Percentiles rank a stretch among this genome's conserved stretches.
phyloP scores from a whole-genome alignment of 83 land plant genomes.

The Diphasiastrum complanatum region DNA sequence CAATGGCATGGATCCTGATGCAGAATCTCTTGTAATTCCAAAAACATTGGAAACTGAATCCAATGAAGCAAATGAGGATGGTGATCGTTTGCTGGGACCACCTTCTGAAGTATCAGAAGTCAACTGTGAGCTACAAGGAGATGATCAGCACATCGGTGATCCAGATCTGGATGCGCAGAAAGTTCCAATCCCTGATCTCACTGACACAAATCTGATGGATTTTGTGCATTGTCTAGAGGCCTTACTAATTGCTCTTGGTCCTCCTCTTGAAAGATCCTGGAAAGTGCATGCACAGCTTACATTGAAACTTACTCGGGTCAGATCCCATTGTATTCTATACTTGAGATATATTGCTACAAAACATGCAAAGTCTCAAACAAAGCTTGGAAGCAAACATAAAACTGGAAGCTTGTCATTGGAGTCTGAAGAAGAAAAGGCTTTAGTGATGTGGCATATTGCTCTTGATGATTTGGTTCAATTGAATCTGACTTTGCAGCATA shows the following conservation, averaged over 20 bases:
- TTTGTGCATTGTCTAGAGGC: conserved; percentile 36
- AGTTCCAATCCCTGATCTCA: no score
- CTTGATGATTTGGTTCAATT: conserved; percentile 39
- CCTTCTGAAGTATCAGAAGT: no score
- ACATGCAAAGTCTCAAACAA: no score
- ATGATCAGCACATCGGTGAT: no score
- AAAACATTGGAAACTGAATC: no score
- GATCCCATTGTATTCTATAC: conserved; percentile 46
- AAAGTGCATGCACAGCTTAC: conserved; percentile 64
- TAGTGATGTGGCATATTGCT: conserved; percentile 30
- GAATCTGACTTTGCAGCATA: conserved; percentile 36
- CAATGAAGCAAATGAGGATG: no score
- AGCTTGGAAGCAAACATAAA: neutral
- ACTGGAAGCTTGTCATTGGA: neutral
- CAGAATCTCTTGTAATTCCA: no score
- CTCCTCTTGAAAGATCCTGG: conserved; percentile 59
- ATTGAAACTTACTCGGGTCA: conserved; percentile 35
- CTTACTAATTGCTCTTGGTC: conserved; percentile 40
- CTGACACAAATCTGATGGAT: conserved; percentile 7
- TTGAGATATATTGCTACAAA: conserved; percentile 41
- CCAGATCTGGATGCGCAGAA: conserved; percentile 28
- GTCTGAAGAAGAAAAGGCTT: neutral
- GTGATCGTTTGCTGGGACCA: no score
- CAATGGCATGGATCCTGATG: no score
- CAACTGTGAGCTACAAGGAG: no score